These are phyloP conservation scores for Polytrichum commune DNA, from an alignment of 225 moss, liverwort and hornwort species.

Conservation along the genomic window DNA sequence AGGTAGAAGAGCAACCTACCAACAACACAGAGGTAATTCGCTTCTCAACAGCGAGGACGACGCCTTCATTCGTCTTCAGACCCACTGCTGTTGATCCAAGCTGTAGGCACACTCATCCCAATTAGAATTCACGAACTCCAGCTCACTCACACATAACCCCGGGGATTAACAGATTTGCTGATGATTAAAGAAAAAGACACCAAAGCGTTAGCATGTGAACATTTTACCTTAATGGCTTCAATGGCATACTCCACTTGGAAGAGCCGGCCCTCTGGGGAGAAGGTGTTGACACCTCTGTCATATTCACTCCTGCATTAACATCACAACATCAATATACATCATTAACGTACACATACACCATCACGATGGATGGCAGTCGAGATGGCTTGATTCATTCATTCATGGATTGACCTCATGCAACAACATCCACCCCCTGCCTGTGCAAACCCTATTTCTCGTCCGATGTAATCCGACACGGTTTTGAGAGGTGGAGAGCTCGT, in stretches of 20 bases:
- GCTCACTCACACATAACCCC: neutral
- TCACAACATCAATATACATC: neutral
- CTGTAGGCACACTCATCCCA: constrained; percentile 15
- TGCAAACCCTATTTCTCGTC: neutral
- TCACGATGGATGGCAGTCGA: neutral
- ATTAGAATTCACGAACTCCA: neutral
- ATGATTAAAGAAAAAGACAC: neutral
- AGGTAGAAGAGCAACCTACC: constrained; percentile 11
- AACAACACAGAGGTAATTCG: constrained; percentile 48
- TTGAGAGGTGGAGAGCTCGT: neutral
- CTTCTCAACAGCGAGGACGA: constrained; percentile 43
- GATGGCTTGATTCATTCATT: too few species aligned
- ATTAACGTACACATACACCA: neutral
- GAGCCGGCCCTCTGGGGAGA: constrained; percentile 56
- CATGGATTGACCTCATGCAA: too few species aligned
- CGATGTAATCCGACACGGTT: neutral
- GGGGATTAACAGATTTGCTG: neutral
- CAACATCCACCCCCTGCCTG: too few species aligned
- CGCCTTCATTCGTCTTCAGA: constrained; percentile 47
- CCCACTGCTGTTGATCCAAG: constrained; percentile 61
- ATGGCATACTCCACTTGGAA: constrained; percentile 66
- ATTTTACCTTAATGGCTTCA: constrained; percentile 52
- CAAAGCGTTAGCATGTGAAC: neutral
- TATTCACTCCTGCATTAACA: constrained; percentile 45
- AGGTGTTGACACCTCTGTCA: constrained; percentile 63